Evolutionary conservation across 2,329 filamentous ascomycete genomes (phyloP), one percentile per base, ranked within the genome.

Genomic region (Cladosporium halotolerans): DNA sequence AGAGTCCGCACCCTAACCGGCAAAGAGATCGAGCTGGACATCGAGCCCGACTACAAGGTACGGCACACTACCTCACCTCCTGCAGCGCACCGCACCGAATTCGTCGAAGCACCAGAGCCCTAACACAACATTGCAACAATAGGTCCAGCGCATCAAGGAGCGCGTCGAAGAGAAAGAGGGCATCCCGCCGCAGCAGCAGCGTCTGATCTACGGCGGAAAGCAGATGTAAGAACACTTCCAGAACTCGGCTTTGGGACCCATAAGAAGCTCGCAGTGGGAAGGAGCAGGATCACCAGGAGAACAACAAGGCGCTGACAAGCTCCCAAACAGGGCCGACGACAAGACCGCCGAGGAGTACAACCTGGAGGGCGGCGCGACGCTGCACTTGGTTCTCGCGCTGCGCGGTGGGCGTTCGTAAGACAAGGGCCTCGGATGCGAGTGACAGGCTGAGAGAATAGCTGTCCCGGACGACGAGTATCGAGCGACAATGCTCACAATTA

Each of bases 91-190:
- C 23, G 7, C 23, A 28, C 23, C 23, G 5, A 28, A 3, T 28
- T 28, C 23, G 23, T 28, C 23, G 10, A 38, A 14, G 10, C 34
- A 38, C 4, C 23, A 28, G 23, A 4, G 23, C 2, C 23, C 23
- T 28, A 28, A 28, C 23, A 28, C 23, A 7, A 3, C 3, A 28
- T 3, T 28, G 23, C 23, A 28, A 28, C 23, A 28, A 57, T 61
- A 95, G 90, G 88, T 97, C 63, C 85, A 87, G 39, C 85, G 91
- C 71, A 97, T 99, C 79, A 99, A 99, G 80, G 93, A 97, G 75
- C 91, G 92, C 66, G 93, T 99, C 53, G 93, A 99, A 73, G 93
- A 99, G 78, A 97, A 97, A 76, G 93, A 97, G 70, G 93, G 93
- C 54, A 99, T 99, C 65, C 92, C 93, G 41, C 93, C 93, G 1